phyloP scores from a whole-genome alignment of 495 filamentous ascomycete species.

The Amphirosellinia nigrospora region DNA sequence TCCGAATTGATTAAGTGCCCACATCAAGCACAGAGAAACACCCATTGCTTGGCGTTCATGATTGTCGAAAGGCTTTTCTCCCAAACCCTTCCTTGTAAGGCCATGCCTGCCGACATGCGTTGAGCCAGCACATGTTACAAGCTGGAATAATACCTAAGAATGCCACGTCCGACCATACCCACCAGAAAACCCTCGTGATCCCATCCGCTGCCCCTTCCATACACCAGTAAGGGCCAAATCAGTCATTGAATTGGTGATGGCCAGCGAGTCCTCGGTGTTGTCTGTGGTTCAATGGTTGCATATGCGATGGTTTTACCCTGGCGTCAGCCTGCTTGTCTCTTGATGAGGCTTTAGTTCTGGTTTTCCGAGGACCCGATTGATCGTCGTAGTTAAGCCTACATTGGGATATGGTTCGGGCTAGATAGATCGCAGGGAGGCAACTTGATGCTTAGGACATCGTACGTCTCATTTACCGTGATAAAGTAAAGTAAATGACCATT shows the following conservation, averaged over 20 bases:
- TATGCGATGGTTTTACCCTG: too few relatives aligned
- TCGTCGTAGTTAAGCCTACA: too few relatives aligned
- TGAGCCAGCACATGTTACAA: neutral
- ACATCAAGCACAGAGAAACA: neutral
- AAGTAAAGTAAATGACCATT: too few relatives aligned
- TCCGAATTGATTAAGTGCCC: too few relatives aligned
- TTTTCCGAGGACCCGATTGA: too few relatives aligned
- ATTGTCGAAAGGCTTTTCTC: too few relatives aligned
- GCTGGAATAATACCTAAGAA: neutral
- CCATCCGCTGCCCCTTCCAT: constrained; percentile 50
- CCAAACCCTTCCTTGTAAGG: neutral
- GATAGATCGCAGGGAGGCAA: too few relatives aligned
- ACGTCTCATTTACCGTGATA: too few relatives aligned
- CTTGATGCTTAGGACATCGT: too few relatives aligned
- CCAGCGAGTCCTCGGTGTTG: constrained; percentile 47
- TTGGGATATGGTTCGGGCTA: too few relatives aligned
- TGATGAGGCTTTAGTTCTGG: too few relatives aligned
- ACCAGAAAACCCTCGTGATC: constrained; percentile 43
- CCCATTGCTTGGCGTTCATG: neutral
- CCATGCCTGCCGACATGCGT: neutral
- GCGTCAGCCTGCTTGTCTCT: too few relatives aligned
- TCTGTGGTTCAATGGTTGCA: constrained; percentile 29
- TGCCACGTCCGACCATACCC: constrained; percentile 44
- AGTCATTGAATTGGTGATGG: constrained; percentile 52
- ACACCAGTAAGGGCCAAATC: constrained; percentile 37